phyloP scores from a whole-genome alignment of 441 rosid species.

The Euphorbia celastroides region DNA sequence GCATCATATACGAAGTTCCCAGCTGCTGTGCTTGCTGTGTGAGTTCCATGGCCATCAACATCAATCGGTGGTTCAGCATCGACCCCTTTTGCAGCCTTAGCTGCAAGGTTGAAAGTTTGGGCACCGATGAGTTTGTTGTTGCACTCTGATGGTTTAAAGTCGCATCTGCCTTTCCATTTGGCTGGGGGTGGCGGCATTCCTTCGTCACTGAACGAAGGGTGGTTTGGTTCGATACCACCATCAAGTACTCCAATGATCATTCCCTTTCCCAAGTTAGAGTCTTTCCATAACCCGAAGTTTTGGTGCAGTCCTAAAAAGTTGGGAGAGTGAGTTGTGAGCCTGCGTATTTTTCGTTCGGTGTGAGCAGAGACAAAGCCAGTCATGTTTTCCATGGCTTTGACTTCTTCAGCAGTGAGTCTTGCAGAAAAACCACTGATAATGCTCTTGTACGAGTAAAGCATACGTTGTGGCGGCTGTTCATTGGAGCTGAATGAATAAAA shows the following conservation, averaged over 20 bases:
- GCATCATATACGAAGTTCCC: conserved; percentile 55
- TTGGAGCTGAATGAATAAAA: conserved; percentile 16
- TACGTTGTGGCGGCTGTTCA: conserved; percentile 13
- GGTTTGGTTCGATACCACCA: conserved; percentile 26
- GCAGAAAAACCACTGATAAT: conserved; percentile 36
- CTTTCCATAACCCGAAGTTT: conserved; percentile 25
- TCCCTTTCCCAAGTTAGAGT: conserved; percentile 30
- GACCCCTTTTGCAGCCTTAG: conserved; percentile 1
- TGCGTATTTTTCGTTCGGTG: conserved; percentile 22
- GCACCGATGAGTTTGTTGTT: conserved; percentile 56
- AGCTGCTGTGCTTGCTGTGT: conserved; percentile 72
- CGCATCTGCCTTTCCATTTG: conserved; percentile 60
- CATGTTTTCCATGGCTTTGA: conserved; percentile 26
- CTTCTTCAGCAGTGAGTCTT: conserved; percentile 30
- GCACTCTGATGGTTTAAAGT: conserved; percentile 32
- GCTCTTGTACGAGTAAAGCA: conserved; percentile 29
- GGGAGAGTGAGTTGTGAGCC: conserved; percentile 30
- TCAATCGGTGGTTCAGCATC: conserved; percentile 32
- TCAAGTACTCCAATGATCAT: conserved; percentile 36
- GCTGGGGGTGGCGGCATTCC: conserved; percentile 41
- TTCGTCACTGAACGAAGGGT: conserved; percentile 29
- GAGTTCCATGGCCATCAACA: conserved; percentile 67
- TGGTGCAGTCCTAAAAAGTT: conserved; percentile 32
- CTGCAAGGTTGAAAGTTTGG: conserved; percentile 26
- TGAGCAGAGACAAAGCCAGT: conserved; percentile 28